Conservation (phyloP, 2,329 filamentous ascomycete species). For the Alternaria novae-zelandiae region DNA sequence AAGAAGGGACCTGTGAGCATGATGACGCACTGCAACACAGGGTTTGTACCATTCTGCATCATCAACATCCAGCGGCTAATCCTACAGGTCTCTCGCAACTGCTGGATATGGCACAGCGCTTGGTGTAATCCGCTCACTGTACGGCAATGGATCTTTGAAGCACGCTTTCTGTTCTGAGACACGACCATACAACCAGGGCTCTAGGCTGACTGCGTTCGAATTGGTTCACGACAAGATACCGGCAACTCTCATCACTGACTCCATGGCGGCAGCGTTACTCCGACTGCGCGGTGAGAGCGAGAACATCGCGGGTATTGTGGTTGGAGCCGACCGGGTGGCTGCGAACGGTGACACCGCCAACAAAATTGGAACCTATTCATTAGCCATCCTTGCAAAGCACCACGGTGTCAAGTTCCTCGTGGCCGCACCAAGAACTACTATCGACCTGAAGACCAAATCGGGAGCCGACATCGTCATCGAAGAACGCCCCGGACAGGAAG, state of each 20-base stretch:
- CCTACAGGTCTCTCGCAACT: constrained; percentile 79
- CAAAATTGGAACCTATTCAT: constrained; percentile 94
- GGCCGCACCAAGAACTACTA: constrained; percentile 91
- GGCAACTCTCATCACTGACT: constrained; percentile 90
- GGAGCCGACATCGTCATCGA: constrained; percentile 89
- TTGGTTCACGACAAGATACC: constrained; percentile 93
- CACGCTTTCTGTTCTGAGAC: constrained; percentile 98
- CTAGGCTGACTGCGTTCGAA: constrained; percentile 92
- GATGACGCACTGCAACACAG: constrained; percentile 97
- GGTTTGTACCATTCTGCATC: constrained; percentile 56
- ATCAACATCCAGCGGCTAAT: constrained; percentile 23
- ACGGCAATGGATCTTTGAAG: constrained; percentile 68
- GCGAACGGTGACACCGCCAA: constrained; percentile 98
- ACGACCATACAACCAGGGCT: constrained; percentile 96
- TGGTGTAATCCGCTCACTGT: constrained; percentile 87
- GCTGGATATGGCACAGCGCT: constrained; percentile 97
- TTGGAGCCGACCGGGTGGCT: constrained; percentile 93
- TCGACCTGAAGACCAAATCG: constrained; percentile 80
- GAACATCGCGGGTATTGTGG: constrained; percentile 84
- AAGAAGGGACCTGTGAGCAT: constrained; percentile 72
- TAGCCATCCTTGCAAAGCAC: constrained; percentile 86
- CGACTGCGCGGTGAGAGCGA: constrained; percentile 63
- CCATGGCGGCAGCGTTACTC: constrained; percentile 91
- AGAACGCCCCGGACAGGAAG: constrained; percentile 79
- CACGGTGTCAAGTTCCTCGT: constrained; percentile 95